Evolutionary conservation across 257 asterid species (phyloP).

Genomic region (Linaria vulgaris): DNA sequence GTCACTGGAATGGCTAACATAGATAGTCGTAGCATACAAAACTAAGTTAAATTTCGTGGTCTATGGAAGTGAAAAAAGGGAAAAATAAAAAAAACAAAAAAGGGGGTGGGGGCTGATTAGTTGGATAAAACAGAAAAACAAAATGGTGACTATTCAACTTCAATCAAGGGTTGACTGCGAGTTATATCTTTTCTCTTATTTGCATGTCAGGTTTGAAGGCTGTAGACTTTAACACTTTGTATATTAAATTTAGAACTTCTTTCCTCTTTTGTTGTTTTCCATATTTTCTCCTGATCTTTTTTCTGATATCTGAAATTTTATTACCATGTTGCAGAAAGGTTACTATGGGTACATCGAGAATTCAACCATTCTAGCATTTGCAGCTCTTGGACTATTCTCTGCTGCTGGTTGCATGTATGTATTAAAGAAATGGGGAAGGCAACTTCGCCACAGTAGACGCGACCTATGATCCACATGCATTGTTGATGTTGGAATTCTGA

Average conservation of each 20-base stretch:
- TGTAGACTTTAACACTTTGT: background rate
- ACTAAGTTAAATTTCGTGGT: too few species aligned
- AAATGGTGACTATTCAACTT: too few species aligned
- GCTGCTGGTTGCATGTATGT: conserved; percentile 78
- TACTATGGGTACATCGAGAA: conserved; percentile 46
- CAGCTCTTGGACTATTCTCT: conserved; percentile 61
- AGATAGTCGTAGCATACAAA: too few species aligned
- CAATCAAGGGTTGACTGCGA: background rate
- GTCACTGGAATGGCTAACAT: too few species aligned
- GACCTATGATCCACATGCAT: conserved; percentile 39
- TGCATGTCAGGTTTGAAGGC: background rate
- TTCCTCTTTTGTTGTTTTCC: background rate
- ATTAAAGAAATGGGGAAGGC: conserved; percentile 68
- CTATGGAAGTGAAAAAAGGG: too few species aligned
- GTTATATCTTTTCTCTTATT: background rate
- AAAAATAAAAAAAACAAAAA: too few species aligned
- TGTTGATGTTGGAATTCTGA: background rate
- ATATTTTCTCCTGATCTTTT: background rate
- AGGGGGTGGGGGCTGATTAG: too few species aligned
- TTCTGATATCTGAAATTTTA: background rate
- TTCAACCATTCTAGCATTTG: conserved; percentile 54
- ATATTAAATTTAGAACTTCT: background rate
- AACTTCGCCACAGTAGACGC: conserved; percentile 62
- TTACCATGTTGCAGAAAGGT: conserved; percentile 60
- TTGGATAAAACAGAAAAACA: too few species aligned